Evolutionary conservation across 2,329 filamentous ascomycete species (phyloP), one percentile per base, ranked within the genome.

Genomic region (Aureobasidium musti): DNA sequence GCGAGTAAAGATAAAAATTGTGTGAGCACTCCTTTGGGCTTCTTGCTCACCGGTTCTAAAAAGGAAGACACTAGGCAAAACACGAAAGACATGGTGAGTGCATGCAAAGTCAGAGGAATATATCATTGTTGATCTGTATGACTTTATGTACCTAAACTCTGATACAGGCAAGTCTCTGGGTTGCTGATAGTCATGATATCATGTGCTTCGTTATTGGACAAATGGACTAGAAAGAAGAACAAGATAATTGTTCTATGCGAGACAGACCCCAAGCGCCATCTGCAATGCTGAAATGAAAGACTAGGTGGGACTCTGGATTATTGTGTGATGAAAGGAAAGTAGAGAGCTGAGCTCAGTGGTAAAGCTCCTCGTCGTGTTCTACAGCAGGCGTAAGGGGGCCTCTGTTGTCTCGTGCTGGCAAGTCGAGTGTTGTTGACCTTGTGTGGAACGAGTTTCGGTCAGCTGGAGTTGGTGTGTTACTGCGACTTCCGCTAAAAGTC

Each of bases 401-500:
- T 19, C 49, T 64, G 13, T n/a, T 39, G 21, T 54, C 49, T 49
- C 37, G 49, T 14, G n/a, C 30, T 35, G 61, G 61, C 43, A 64
- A 33, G 23, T 64, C 61, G 17, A 53, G 28, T 33, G 61, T 64
- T 13, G 47, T 63, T 14, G 59, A 35, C 35, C 33, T 64, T 26
- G 33, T 54, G 11, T 64, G 61, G 17, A 64, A 43, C 35, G 61
- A 64, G 47, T 60, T 66, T 19, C 60, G 23, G n/a, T 61, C 45
- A 23, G 21, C 33, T 33, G 52, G 43, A 14, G 68, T 64, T 3
- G 70, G 67, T 21, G 70, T 68, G 47, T 70, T 69, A 41, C 67
- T 68, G 28, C 71, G 67, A 59, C 69, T 64, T 54, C 70, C 66
- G 60, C 67, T 63, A 2, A 73, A 75, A 14, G 74, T 76, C 33